A percentile compares a stretch with the other conserved stretches of the same genome.
Evolutionary conservation across 305 asterid species (phyloP).

Genomic region (Andrographis paniculata): DNA sequence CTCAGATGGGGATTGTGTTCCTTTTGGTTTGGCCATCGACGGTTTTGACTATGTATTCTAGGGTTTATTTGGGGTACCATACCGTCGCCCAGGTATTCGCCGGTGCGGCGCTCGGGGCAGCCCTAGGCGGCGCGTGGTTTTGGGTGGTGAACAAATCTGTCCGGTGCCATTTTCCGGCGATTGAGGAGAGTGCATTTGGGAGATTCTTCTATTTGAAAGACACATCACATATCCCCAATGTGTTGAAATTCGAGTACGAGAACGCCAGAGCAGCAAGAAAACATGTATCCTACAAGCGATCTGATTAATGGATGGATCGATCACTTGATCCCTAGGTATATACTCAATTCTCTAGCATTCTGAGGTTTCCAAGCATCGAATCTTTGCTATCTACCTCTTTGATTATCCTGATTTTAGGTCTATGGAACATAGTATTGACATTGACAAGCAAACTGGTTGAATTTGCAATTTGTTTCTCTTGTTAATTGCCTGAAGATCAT

Average conservation of each 20-base stretch:
- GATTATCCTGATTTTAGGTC: too few relatives aligned
- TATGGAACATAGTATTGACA: too few relatives aligned
- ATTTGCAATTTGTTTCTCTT: too few relatives aligned
- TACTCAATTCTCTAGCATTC: neutral
- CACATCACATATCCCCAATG: constrained; percentile 82
- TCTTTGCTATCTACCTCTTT: too few relatives aligned
- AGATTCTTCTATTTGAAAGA: constrained; percentile 77
- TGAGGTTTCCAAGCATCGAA: neutral
- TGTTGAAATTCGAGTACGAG: constrained; percentile 84
- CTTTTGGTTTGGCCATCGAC: constrained; percentile 78
- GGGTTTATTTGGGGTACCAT: constrained; percentile 95
- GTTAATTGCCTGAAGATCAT: too few relatives aligned
- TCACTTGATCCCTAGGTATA: neutral
- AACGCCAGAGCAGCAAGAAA: constrained; percentile 81
- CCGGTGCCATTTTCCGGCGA: constrained; percentile 43
- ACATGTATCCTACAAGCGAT: constrained; percentile 63
- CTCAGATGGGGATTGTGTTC: constrained; percentile 45
- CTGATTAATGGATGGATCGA: constrained; percentile 33
- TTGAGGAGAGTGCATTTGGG: constrained; percentile 85
- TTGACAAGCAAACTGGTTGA: too few relatives aligned
- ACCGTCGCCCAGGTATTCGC: constrained; percentile 80
- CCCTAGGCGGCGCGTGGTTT: constrained; percentile 78
- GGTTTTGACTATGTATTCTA: constrained; percentile 57
- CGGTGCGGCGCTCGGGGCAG: constrained; percentile 63
- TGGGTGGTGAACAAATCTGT: constrained; percentile 66